phyloP scores from a whole-genome alignment of 352 stramenopile species.

The Globisporangium polare region DNA sequence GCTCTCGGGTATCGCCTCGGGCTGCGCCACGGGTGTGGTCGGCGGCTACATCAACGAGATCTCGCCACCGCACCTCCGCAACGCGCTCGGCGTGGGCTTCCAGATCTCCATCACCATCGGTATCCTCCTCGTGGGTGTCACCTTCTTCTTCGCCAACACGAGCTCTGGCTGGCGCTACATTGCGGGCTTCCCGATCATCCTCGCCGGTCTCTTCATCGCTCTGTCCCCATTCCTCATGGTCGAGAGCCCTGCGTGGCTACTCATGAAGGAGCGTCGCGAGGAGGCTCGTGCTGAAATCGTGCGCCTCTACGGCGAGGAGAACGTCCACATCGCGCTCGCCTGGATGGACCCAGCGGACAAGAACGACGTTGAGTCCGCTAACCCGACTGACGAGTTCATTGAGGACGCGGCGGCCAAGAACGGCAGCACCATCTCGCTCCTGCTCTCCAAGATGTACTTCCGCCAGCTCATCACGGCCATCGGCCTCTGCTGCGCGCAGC shows the following conservation, averaged over 20 bases:
- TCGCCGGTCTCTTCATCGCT: slow-evolving; percentile 24
- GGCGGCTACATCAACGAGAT: slow-evolving; percentile 49
- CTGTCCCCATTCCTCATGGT: slow-evolving; percentile 27
- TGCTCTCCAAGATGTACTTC: slow-evolving; percentile 36
- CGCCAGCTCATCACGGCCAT: slow-evolving; percentile 43
- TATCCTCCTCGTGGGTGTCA: slow-evolving; percentile 36
- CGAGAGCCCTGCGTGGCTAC: slow-evolving; percentile 35
- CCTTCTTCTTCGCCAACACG: slow-evolving; percentile 58
- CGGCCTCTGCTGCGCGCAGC: slow-evolving; percentile 20
- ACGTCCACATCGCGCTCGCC: slow-evolving; percentile 23
- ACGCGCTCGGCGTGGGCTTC: slow-evolving; percentile 26
- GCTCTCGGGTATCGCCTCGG: slow-evolving; percentile 34
- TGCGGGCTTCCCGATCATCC: slow-evolving; percentile 31
- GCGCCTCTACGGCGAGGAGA: slow-evolving; percentile 29
- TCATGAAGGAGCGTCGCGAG: slow-evolving; percentile 27
- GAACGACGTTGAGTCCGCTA: slow-evolving; percentile 20
- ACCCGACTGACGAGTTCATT: slow-evolving; percentile 9
- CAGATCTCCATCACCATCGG: slow-evolving; percentile 48
- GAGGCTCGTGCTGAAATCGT: slow-evolving; percentile 23
- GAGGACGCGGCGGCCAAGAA: background rate
- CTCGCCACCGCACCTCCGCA: slow-evolving; percentile 31
- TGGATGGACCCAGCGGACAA: slow-evolving; percentile 24
- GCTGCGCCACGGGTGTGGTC: slow-evolving; percentile 25
- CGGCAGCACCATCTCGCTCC: slow-evolving; percentile 14
- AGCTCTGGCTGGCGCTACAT: slow-evolving; percentile 41